phyloP scores from a whole-genome alignment of 768 basidiomycete species.

The Agrocybe praecox region DNA sequence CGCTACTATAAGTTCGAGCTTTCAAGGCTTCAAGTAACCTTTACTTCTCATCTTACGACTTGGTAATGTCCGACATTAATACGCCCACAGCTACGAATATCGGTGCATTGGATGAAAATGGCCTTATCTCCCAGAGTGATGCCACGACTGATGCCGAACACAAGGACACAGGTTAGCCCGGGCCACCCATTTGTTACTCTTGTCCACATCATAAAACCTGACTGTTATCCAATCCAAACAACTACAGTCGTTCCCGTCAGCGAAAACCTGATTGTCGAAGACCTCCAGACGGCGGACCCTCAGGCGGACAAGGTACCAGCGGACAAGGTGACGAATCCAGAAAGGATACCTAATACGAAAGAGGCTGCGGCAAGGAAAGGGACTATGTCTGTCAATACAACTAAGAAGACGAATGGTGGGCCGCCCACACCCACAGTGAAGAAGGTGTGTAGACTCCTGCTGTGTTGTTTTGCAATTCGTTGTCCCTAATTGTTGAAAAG shows the following conservation, averaged over 20 bases:
- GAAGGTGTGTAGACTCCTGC: constrained; percentile 48
- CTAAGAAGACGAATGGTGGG: constrained; percentile 47
- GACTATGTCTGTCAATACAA: constrained; percentile 40
- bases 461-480: constrained; percentile 3
- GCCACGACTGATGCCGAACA: constrained; percentile 23
- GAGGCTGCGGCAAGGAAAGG: constrained; percentile 32
- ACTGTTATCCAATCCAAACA: constrained; percentile 19
- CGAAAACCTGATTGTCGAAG: constrained; percentile 16
- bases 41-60: constrained; percentile 8
- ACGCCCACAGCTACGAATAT: constrained; percentile 14
- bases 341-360: constrained; percentile 25
- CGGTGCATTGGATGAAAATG: constrained; percentile 17
- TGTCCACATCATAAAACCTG: constrained; percentile 14
- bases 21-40: constrained; percentile 8
- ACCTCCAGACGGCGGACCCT: constrained; percentile 7
- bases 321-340: constrained; percentile 15
- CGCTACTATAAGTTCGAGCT: background rate
- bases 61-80: constrained; percentile 30
- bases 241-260: constrained; percentile 16
- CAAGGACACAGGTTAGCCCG: constrained; percentile 24
- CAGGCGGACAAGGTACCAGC: constrained; percentile 3
- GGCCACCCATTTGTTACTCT: constrained; percentile 3
- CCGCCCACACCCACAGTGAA: constrained; percentile 63
- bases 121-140: constrained; percentile 8
- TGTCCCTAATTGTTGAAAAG: constrained; percentile 34